These are phyloP conservation scores for Diutina mesorugosa DNA, from an alignment of 1,139 yeast genomes.

Conservation along the genomic window DNA sequence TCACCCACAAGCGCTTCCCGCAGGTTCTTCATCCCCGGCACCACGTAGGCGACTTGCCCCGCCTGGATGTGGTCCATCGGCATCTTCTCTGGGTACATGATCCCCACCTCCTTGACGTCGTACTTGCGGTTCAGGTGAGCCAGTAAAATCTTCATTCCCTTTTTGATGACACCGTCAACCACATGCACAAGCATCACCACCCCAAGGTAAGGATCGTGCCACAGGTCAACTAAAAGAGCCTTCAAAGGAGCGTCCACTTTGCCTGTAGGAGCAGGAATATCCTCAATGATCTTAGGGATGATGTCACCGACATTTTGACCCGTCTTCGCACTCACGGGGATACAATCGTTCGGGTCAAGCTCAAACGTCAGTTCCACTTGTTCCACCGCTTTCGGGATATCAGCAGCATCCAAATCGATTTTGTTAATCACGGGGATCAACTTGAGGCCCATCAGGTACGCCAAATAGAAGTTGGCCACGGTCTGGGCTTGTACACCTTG, in stretches of 20 bases:
- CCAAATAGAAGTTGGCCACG: constrained; percentile 86
- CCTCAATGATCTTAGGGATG: constrained; percentile 67
- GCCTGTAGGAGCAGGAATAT: constrained; percentile 65
- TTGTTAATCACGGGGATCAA: constrained; percentile 86
- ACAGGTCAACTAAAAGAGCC: constrained; percentile 81
- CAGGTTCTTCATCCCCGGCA: constrained; percentile 88
- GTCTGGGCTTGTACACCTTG: constrained; percentile 98
- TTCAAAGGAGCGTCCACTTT: constrained; percentile 42
- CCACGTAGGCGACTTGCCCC: constrained; percentile 90
- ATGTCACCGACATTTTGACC: constrained; percentile 68
- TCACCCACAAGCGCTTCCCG: constrained; percentile 87
- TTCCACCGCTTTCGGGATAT: constrained; percentile 65
- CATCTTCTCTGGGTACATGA: constrained; percentile 82
- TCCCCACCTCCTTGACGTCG: constrained; percentile 87
- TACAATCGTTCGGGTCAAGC: constrained; percentile 57
- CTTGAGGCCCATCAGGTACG: constrained; percentile 72
- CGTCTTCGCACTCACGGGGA: constrained; percentile 86
- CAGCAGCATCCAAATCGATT: constrained; percentile 82
- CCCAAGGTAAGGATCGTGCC: constrained; percentile 92
- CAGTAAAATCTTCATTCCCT: constrained; percentile 64
- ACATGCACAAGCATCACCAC: constrained; percentile 81
- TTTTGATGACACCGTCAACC: constrained; percentile 67
- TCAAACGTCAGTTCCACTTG: constrained; percentile 82
- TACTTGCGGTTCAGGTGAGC: constrained; percentile 68
- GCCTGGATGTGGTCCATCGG: constrained; percentile 54